These are phyloP conservation scores for Solanum piurae DNA, from an alignment of 257 asterid species.

Conservation along the genomic window DNA sequence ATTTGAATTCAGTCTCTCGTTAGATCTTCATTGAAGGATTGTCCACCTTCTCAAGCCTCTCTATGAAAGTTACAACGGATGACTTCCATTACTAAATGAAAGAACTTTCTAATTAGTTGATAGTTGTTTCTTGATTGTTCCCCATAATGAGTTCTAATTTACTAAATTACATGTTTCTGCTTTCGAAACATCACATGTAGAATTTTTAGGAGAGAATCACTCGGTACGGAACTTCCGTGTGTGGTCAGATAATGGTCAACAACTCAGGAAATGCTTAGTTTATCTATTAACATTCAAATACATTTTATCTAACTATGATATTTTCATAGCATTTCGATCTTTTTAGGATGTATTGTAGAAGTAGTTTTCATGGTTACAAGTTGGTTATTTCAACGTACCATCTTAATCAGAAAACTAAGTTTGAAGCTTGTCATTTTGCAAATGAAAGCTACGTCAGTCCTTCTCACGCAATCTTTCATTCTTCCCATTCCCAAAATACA, in stretches of 20 bases:
- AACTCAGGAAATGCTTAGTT: background rate
- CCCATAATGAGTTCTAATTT: no score
- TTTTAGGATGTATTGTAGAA: background rate
- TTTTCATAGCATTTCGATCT: background rate
- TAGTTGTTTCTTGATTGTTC: background rate
- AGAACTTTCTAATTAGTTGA: background rate
- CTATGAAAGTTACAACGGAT: background rate
- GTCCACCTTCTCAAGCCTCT: background rate
- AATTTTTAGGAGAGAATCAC: no score
- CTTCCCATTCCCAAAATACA: background rate
- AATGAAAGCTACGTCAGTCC: background rate
- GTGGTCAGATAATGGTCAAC: background rate
- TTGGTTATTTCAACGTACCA: background rate
- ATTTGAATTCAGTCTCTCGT: background rate
- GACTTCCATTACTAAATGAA: background rate
- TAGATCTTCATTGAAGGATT: background rate
- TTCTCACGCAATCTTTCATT: background rate
- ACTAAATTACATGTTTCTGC: no score
- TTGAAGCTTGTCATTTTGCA: background rate
- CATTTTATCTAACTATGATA: background rate
- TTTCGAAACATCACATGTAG: no score
- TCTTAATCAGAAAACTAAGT: background rate
- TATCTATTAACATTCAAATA: background rate
- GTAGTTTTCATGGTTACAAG: background rate
- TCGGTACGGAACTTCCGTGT: accelerated